Conservation (phyloP, 441 rosid genomes). For the Pelargonium fulgidum region DNA sequence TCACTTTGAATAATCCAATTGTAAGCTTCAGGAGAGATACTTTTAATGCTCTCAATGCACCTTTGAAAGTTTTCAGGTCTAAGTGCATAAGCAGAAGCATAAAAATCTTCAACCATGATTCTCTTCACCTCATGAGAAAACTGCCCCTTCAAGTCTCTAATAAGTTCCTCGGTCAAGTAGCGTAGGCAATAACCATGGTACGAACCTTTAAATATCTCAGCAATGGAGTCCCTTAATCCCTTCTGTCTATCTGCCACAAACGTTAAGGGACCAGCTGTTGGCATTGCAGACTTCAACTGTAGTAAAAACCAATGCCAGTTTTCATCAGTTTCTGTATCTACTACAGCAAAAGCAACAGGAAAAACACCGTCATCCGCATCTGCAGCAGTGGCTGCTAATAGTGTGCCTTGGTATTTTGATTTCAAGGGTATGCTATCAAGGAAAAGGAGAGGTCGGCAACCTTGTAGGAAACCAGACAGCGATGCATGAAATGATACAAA, state of each 20-base stretch:
- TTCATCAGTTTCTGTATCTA: conserved; percentile 64
- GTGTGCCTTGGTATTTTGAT: conserved; percentile 77
- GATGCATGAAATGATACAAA: conserved; percentile 83
- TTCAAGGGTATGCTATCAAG: conserved; percentile 71
- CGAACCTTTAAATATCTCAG: conserved; percentile 56
- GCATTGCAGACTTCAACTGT: conserved; percentile 59
- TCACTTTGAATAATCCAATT: conserved; percentile 75
- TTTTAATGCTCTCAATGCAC: conserved; percentile 61
- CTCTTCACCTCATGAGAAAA: conserved; percentile 83
- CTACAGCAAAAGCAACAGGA: conserved; percentile 81
- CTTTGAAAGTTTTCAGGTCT: conserved; percentile 53
- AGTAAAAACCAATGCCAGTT: conserved; percentile 92
- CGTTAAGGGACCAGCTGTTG: conserved; percentile 56
- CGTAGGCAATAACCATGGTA: conserved; percentile 67
- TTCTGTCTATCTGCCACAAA: conserved; percentile 80
- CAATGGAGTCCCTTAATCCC: conserved; percentile 59
- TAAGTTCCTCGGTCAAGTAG: conserved; percentile 62
- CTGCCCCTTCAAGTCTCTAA: conserved; percentile 72
- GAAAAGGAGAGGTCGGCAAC: conserved; percentile 82
- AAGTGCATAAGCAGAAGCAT: conserved; percentile 59
- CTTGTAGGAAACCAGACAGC: conserved; percentile 59
- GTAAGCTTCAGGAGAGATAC: conserved; percentile 69
- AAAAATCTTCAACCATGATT: conserved; percentile 62
- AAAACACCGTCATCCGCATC: conserved; percentile 75
- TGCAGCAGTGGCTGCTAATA: conserved; percentile 74